These are phyloP conservation scores for Ganoderma multipileum DNA, from an alignment of 1,284 basidiomycete species.

Conservation along the genomic window DNA sequence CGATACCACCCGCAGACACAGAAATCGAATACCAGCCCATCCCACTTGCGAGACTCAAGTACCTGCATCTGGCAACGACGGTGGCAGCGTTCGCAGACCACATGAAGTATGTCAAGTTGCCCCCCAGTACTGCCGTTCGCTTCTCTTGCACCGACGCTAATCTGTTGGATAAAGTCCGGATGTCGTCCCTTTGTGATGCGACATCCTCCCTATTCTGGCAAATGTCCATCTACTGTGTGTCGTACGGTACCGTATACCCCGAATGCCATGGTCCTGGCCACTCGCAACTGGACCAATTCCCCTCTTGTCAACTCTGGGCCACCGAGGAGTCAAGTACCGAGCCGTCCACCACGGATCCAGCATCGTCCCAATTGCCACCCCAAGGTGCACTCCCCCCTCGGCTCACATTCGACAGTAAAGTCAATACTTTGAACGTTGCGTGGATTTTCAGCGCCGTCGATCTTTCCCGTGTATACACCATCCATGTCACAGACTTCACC, in stretches of 20 bases:
- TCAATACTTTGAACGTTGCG: background rate
- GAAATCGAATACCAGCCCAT: too few species aligned
- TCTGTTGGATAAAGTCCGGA: too few species aligned
- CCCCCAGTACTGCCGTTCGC: too few species aligned
- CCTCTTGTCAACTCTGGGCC: background rate
- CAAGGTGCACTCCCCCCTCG: background rate
- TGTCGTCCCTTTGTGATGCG: too few species aligned
- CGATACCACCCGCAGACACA: too few species aligned
- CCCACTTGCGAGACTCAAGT: too few species aligned
- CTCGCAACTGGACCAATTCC: background rate
- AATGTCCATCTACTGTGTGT: background rate
- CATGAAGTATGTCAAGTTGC: too few species aligned
- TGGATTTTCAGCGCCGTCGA: background rate
- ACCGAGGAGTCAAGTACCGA: background rate
- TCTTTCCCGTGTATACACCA: background rate
- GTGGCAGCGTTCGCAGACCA: too few species aligned
- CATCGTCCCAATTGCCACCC: background rate
- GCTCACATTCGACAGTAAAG: background rate
- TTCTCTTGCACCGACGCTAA: too few species aligned
- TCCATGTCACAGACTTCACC: background rate
- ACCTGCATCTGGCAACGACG: too few species aligned
- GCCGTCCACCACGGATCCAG: background rate
- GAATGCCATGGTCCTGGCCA: background rate
- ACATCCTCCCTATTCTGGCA: too few species aligned
- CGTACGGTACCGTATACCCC: background rate